Percentiles rank a stretch among this genome's conserved stretches.
Conservation (phyloP, 2,329 filamentous ascomycete genomes). For the Pyrenochaeta sp. region DNA sequence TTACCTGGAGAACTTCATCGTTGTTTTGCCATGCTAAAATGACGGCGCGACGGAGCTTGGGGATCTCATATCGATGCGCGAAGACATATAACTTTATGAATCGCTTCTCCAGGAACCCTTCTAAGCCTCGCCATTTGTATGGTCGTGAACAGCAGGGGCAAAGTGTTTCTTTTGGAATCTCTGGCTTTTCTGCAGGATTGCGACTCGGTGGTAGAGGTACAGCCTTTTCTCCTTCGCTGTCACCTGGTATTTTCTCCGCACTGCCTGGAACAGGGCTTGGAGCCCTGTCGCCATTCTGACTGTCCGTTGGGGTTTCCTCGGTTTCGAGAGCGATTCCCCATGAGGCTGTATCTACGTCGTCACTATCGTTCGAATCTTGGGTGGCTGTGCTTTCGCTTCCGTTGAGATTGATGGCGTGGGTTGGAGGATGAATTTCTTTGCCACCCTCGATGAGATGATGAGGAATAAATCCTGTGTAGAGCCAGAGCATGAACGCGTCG, state of each 20-base stretch:
- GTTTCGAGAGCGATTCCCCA: conserved; percentile 45
- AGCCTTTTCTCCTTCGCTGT: conserved; percentile 35
- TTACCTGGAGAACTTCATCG: conserved; percentile 45
- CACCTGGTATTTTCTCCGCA: conserved; percentile 42
- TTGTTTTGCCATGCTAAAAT: conserved; percentile 46
- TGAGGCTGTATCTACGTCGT: conserved; percentile 43
- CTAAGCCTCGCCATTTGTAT: conserved; percentile 47
- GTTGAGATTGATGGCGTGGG: conserved; percentile 34
- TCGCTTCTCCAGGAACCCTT: conserved; percentile 46
- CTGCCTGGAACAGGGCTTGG: conserved; percentile 20
- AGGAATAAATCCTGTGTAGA: conserved; percentile 47
- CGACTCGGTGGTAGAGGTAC: conserved; percentile 30
- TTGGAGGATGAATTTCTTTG: conserved; percentile 39
- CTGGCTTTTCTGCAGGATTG: conserved; percentile 41
- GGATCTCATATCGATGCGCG: conserved; percentile 42
- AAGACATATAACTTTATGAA: conserved; percentile 47
- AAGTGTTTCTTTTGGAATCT: conserved; percentile 44
- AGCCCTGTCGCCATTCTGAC: conserved; percentile 14
- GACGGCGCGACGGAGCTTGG: conserved; percentile 39
- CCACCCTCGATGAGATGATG: conserved; percentile 47
- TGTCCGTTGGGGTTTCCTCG: conserved; percentile 32
- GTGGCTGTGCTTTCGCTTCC: conserved; percentile 18
- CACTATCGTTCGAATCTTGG: conserved; percentile 26
- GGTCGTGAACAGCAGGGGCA: conserved; percentile 46
- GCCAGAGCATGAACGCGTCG: conserved; percentile 47